Evolutionary conservation across 2,329 filamentous ascomycete species (phyloP), one percentile per base, ranked within the genome.

Genomic region (Dactylellina leptospora): DNA sequence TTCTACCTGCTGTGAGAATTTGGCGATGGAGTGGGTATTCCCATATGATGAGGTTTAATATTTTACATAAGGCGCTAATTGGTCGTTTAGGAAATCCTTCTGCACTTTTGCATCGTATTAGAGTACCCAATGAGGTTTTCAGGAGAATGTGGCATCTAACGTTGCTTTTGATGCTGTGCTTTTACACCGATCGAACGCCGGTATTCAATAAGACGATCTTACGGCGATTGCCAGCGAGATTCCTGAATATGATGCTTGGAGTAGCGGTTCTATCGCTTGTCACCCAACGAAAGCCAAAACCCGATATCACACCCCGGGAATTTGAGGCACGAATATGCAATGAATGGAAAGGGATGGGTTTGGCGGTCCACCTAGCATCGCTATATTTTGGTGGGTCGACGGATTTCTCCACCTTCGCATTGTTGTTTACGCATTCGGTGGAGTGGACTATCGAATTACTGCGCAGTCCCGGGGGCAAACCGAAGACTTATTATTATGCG

Each of bases 271-370:
- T 78, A 2, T 62, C 76, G 3, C 76, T 79, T 8, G n/a, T 79
- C 2, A 74, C 71, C 27, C 58, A 74, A 23, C 66, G 38, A 55
- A 74, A 55, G 33, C 63, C 72, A 4, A 42, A 54, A 11, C 6
- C 38, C 10, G 63, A 27, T 47, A 74, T 51, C 27, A 50, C 53
- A 71, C 78, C 79, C 53, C 77, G 80, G 36, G 78, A 78, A 0
- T 83, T 85, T 58, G 78, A 88, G 3, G 81, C 83, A 0, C 81
- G 86, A 54, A 81, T 88, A 74, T 85, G 84, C 0, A 83, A 88
- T 72, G 87, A 89, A 77, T 87, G 86, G 83, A 89, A 88, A 79
- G 87, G 87, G 1, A 84, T 85, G 82, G 86, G 89, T 84, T 86
- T 88, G 74, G 81, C 82, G 11, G 78, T 83, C 16, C 80, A 85